These are phyloP conservation scores for Chenopodium formosanum DNA, from an alignment of 148 eudicot genomes.

Conservation along the genomic window DNA sequence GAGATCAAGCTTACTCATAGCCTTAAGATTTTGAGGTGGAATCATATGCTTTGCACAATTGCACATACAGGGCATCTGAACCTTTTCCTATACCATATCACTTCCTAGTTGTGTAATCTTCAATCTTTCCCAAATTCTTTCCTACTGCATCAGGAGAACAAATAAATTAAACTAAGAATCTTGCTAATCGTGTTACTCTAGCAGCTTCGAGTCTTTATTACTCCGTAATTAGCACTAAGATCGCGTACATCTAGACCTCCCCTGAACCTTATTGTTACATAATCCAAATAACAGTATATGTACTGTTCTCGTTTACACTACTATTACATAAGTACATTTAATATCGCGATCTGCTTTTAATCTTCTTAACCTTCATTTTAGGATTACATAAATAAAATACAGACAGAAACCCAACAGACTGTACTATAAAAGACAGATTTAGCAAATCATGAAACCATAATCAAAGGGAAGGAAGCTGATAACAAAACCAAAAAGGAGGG, in stretches of 20 bases:
- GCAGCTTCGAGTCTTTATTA: background rate
- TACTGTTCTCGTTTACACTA: background rate
- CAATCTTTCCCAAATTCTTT: background rate
- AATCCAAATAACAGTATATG: too few species aligned
- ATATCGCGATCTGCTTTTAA: background rate
- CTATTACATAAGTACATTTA: background rate
- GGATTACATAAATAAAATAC: background rate
- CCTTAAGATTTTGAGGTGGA: constrained; percentile 24
- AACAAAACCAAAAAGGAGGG: constrained; percentile 39
- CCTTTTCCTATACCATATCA: background rate
- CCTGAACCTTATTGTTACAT: background rate
- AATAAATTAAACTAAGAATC: background rate
- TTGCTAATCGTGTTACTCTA: background rate
- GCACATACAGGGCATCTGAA: constrained; percentile 13
- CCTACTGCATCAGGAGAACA: background rate
- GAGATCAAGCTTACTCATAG: constrained; percentile 18
- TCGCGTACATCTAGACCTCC: background rate
- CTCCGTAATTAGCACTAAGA: background rate
- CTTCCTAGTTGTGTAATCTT: constrained; percentile 9
- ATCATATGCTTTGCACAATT: constrained; percentile 33
- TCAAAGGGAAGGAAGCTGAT: constrained; percentile 28
- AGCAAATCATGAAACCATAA: background rate
- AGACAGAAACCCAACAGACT: constrained; percentile 9
- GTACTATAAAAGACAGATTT: background rate
- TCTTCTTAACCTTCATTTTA: background rate